phyloP scores from a whole-genome alignment of 768 basidiomycete genomes.

The Suillus brevipes region DNA sequence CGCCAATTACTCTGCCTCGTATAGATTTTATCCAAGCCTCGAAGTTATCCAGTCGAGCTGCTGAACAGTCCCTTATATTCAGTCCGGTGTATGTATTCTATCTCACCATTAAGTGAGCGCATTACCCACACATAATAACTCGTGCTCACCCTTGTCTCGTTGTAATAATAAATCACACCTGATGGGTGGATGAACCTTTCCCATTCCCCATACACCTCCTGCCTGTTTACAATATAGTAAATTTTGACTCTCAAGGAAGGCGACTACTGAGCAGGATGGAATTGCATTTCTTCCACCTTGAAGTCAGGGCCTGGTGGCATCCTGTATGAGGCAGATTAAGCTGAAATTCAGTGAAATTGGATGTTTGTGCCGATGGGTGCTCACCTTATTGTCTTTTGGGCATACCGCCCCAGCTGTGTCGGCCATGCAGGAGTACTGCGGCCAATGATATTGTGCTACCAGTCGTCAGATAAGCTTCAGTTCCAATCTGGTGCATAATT shows the following conservation, averaged over 20 bases:
- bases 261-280: background rate
- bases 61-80: background rate
- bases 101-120: background rate
- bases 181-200: background rate
- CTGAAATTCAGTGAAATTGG: background rate
- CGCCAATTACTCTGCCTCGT: accelerated
- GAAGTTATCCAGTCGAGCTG: background rate
- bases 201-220: background rate
- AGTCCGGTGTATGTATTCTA: background rate
- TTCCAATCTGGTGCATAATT: no score
- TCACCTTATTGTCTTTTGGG: background rate
- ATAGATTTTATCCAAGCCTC: background rate
- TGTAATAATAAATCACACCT: background rate
- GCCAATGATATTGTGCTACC: background rate
- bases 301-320: background rate
- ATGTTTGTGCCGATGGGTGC: background rate
- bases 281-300: background rate
- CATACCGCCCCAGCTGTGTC: background rate
- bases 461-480: no score
- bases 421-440: background rate
- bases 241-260: background rate
- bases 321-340: background rate
- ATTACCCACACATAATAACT: background rate
- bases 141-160: background rate
- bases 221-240: background rate